Evolutionary conservation across 352 stramenopile species (phyloP).

Genomic region (Globisporangium yorkense): DNA sequence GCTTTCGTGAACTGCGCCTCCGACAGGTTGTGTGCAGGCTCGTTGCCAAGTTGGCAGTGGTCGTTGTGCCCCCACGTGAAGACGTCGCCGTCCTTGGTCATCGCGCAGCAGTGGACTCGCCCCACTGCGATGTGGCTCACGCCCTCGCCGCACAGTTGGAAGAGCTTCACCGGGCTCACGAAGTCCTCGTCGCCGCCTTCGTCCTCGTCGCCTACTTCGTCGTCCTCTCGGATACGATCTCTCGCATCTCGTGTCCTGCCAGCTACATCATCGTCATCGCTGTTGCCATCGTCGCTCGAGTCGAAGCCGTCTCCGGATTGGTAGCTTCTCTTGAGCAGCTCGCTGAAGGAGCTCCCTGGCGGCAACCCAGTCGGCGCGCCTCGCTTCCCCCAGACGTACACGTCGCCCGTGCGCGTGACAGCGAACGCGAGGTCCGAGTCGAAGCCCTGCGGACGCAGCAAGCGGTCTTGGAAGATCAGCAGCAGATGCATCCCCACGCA

Average conservation of each 20-base stretch:
- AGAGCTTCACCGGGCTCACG: slow-evolving; percentile 60
- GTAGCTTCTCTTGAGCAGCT: slow-evolving; percentile 36
- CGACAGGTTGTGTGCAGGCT: slow-evolving; percentile 53
- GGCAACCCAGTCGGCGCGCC: slow-evolving; percentile 51
- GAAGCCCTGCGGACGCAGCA: slow-evolving; percentile 42
- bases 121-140: slow-evolving; percentile 71
- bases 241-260: slow-evolving; percentile 9
- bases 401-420: slow-evolving; percentile 56
- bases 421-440: slow-evolving; percentile 79
- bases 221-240: slow-evolving; percentile 14
- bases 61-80: slow-evolving; percentile 85
- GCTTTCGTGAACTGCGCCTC: slow-evolving; percentile 51
- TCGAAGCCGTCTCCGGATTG: slow-evolving; percentile 22
- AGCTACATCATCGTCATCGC: slow-evolving; percentile 5
- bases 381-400: slow-evolving; percentile 78
- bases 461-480: no score
- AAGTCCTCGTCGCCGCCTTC: slow-evolving; percentile 62
- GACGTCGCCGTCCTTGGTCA: slow-evolving; percentile 74
- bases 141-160: slow-evolving; percentile 55
- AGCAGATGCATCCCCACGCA: background rate
- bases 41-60: slow-evolving; percentile 69
- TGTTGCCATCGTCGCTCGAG: slow-evolving; percentile 43
- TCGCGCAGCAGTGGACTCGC: slow-evolving; percentile 64
- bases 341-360: slow-evolving; percentile 19
- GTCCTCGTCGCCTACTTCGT: slow-evolving; percentile 21